Conservation (phyloP, 495 filamentous ascomycete genomes). For the Bathelium albidoporum region DNA sequence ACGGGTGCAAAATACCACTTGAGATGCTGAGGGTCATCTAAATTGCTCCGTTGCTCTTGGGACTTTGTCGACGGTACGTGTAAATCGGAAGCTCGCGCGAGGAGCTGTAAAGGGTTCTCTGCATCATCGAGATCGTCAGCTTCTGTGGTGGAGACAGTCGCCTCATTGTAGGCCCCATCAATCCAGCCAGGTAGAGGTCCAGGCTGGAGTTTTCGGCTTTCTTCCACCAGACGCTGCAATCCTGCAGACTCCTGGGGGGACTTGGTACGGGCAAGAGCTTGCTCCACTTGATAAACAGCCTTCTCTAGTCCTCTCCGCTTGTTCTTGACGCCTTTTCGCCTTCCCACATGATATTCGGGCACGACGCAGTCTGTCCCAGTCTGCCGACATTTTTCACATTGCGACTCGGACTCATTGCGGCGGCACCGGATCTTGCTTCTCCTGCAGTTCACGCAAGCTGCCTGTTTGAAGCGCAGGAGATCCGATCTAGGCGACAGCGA, state of each 20-base stretch:
- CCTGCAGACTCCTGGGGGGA: not conserved
- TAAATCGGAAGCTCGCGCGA: constrained; percentile 60
- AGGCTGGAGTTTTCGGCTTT: constrained; percentile 39
- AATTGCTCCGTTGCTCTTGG: constrained; percentile 4
- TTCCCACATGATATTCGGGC: constrained; percentile 57
- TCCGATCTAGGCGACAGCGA: not conserved
- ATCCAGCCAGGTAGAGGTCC: constrained; percentile 32
- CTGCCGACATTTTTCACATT: constrained; percentile 55
- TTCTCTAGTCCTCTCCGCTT: constrained; percentile 66
- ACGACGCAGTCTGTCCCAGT: constrained; percentile 50
- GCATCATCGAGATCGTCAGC: constrained; percentile 47
- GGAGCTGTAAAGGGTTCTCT: constrained; percentile 61
- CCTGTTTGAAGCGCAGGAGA: constrained; percentile 34
- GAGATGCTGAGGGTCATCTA: constrained; percentile 12
- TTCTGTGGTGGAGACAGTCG: not conserved
- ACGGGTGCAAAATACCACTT: constrained; percentile 51
- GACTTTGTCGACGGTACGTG: constrained; percentile 31
- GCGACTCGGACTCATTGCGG: constrained; percentile 36
- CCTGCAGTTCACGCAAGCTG: constrained; percentile 58
- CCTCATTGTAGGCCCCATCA: not conserved
- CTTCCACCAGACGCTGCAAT: constrained; percentile 35
- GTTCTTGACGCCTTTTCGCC: constrained; percentile 67
- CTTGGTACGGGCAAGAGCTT: constrained; percentile 33
- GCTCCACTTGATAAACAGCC: constrained; percentile 61
- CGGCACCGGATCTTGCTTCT: constrained; percentile 60